These are phyloP conservation scores for Blastobotrys chiropterorum DNA, from an alignment of 805 yeast species.

Conservation along the genomic window DNA sequence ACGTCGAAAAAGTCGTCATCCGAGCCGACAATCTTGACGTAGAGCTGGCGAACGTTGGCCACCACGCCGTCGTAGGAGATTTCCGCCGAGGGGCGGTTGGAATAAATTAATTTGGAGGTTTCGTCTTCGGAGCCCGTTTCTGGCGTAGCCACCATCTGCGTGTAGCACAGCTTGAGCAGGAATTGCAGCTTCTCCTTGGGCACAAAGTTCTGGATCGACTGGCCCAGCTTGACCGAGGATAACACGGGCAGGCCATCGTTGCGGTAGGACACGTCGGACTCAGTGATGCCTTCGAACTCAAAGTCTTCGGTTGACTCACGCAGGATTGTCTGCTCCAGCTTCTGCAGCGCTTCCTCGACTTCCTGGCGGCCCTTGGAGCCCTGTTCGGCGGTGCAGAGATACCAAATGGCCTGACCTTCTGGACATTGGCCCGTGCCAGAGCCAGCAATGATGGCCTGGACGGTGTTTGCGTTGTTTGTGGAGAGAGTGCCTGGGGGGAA, in stretches of 20 bases:
- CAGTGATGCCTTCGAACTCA: slow-evolving; percentile 48
- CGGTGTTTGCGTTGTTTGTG: slow-evolving; percentile 58
- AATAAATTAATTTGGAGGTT: slow-evolving; percentile 4
- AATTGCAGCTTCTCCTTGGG: slow-evolving; percentile 68
- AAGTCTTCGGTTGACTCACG: slow-evolving; percentile 67
- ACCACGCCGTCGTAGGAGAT: slow-evolving; percentile 88
- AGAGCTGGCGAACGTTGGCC: slow-evolving; percentile 70
- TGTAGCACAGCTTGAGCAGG: slow-evolving; percentile 54
- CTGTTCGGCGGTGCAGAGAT: slow-evolving; percentile 62
- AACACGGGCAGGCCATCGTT: slow-evolving; percentile 66
- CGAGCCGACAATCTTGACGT: slow-evolving; percentile 77
- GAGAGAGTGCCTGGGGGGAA: slow-evolving; percentile 83
- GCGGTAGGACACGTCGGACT: slow-evolving; percentile 47
- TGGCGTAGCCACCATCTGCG: slow-evolving; percentile 37
- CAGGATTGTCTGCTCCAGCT: slow-evolving; percentile 71
- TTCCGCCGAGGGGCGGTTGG: slow-evolving; percentile 37
- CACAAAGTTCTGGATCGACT: slow-evolving; percentile 75
- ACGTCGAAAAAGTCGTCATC: slow-evolving; percentile 95
- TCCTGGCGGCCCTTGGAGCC: slow-evolving; percentile 66
- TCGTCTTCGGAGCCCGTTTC: slow-evolving; percentile 11
- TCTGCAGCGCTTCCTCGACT: slow-evolving; percentile 70
- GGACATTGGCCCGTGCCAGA: slow-evolving; percentile 86
- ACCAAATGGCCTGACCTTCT: slow-evolving; percentile 84
- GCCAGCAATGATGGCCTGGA: slow-evolving; percentile 83
- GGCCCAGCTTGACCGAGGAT: slow-evolving; percentile 79